Evolutionary conservation across 805 yeast genomes (phyloP).

Genomic region (Wickerhamiella dianesei): DNA sequence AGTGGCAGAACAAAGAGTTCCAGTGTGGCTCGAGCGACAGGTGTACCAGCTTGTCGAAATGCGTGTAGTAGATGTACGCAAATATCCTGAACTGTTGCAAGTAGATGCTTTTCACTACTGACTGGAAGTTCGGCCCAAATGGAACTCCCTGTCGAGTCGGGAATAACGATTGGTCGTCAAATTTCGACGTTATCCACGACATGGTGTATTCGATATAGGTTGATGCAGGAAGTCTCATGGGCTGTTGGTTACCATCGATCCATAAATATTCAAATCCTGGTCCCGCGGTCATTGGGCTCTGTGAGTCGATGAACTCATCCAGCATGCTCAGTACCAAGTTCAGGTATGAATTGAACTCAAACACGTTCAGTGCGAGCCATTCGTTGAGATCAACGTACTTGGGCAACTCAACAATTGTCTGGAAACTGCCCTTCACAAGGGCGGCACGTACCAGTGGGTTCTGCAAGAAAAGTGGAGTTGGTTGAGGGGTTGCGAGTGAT

Average conservation of each 20-base stretch:
- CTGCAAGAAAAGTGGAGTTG: constrained; percentile 61
- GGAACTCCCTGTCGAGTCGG: constrained; percentile 85
- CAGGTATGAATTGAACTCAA: constrained; percentile 75
- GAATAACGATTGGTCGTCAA: constrained; percentile 78
- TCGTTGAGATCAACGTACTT: constrained; percentile 89
- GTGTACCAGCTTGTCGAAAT: constrained; percentile 87
- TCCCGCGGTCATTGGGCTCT: constrained; percentile 81
- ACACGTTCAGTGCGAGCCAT: constrained; percentile 89
- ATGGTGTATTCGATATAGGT: constrained; percentile 87
- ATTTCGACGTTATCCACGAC: constrained; percentile 76
- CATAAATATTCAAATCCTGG: constrained; percentile 82
- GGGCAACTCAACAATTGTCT: constrained; percentile 88
- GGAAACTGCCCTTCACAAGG: constrained; percentile 88
- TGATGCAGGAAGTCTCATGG: constrained; percentile 77
- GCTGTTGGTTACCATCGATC: constrained; percentile 70
- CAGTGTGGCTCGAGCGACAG: constrained; percentile 90
- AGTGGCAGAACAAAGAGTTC: constrained; percentile 95
- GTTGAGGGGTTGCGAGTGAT: constrained; percentile 1
- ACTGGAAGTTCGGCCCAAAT: constrained; percentile 72
- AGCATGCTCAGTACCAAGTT: constrained; percentile 85
- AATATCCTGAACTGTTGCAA: constrained; percentile 89
- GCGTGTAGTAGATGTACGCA: constrained; percentile 90
- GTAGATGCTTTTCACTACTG: constrained; percentile 74
- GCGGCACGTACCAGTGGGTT: constrained; percentile 93
- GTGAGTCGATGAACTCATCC: constrained; percentile 82